Conservation (phyloP, 2,329 filamentous ascomycete genomes). For the Beauveria medogensis region DNA sequence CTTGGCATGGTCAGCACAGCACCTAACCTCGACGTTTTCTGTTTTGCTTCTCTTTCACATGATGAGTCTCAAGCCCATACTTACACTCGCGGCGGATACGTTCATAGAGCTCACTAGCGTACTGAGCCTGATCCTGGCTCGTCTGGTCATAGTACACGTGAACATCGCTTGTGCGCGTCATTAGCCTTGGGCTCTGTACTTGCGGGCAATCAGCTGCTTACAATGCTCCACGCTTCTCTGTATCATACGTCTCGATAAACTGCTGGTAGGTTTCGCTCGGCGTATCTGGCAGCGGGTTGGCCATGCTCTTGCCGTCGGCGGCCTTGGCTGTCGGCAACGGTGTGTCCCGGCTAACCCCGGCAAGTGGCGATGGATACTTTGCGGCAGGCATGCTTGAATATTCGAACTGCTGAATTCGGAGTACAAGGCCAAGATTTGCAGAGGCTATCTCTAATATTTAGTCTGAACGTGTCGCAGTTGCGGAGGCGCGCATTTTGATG, state of each 20-base stretch:
- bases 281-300: constrained; percentile 54
- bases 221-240: constrained; percentile 64
- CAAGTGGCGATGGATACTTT: constrained; percentile 41
- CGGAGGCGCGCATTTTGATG: not conserved
- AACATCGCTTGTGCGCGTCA: constrained; percentile 48
- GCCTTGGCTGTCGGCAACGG: constrained; percentile 50
- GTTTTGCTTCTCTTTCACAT: not conserved
- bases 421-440: not conserved
- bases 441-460: not conserved
- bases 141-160: constrained; percentile 76
- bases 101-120: constrained; percentile 66
- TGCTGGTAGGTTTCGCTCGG: constrained; percentile 61
- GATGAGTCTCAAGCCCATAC: constrained; percentile 14
- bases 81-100: constrained; percentile 72
- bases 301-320: constrained; percentile 69
- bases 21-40: not conserved
- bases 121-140: constrained; percentile 54
- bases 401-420: not conserved
- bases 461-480: not conserved
- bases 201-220: constrained; percentile 26
- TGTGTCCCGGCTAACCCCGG: constrained; percentile 48
- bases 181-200: not conserved
- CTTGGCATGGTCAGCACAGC: constrained; percentile 31
- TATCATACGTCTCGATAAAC: constrained; percentile 62
- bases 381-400: not conserved